A percentile compares a stretch with the other conserved stretches of the same genome.
Evolutionary conservation across 352 stramenopile genomes (phyloP).

Genomic region (Globisporangium parvum): DNA sequence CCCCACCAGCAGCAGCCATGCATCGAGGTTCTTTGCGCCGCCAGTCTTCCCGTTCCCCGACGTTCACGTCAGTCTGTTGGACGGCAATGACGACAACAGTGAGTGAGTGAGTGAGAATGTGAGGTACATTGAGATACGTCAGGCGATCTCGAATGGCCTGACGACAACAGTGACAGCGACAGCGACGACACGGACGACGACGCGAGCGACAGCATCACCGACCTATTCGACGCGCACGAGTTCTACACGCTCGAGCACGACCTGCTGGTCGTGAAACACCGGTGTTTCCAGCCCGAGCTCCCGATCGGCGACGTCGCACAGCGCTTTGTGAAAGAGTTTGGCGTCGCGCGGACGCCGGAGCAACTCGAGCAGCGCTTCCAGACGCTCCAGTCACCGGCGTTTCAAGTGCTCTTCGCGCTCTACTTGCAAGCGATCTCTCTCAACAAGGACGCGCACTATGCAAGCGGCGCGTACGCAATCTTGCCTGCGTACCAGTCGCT

Average conservation of each 20-base stretch:
- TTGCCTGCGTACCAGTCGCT: conserved; percentile 42
- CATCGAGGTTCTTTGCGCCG: conserved; percentile 7
- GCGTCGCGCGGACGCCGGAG: conserved; percentile 16
- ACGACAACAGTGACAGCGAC: conserved; percentile 14
- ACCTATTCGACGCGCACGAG: conserved; percentile 34
- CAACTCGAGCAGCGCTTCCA: conserved; percentile 39
- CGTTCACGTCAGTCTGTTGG: conserved; percentile 17
- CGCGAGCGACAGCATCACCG: conserved; percentile 21
- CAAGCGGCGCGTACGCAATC: conserved; percentile 20
- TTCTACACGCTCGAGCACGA: conserved; percentile 49
- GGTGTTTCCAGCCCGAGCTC: conserved; percentile 51
- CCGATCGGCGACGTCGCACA: conserved; percentile 25
- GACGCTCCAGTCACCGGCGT: conserved; percentile 29
- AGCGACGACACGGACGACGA: conserved; percentile 13
- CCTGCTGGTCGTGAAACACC: conserved; percentile 48
- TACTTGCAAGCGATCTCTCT: conserved; percentile 40
- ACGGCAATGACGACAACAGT: conserved; percentile 15
- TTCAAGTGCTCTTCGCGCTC: conserved; percentile 36
- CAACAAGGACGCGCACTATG: conserved; percentile 30
- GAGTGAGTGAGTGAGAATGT: too few species aligned
- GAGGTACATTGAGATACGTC: too few species aligned
- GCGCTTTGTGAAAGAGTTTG: conserved; percentile 46
- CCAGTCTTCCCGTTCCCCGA: conserved; percentile 29
- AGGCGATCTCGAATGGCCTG: too few species aligned
- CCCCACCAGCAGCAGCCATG: not conserved